Evolutionary conservation across 2,329 filamentous ascomycete species (phyloP).

Genomic region (Fusarium tjaetaba): DNA sequence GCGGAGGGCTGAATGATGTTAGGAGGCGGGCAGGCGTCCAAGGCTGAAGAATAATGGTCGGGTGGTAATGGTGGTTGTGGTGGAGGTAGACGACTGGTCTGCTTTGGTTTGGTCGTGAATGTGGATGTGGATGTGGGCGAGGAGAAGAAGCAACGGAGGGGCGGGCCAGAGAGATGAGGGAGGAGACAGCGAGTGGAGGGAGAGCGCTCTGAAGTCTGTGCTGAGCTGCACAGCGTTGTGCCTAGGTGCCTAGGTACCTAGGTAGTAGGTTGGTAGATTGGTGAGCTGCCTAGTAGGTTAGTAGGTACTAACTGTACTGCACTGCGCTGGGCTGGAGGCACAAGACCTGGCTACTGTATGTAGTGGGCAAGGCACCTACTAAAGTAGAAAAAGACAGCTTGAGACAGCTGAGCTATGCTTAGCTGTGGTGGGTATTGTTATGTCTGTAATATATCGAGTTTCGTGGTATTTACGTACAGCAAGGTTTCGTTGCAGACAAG

Average conservation of each 20-base stretch:
- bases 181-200: conserved; percentile 34
- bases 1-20: conserved; percentile 25
- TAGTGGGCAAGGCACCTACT: background rate
- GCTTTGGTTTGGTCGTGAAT: conserved; percentile 19
- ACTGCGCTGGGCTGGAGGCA: conserved; percentile 15
- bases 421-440: background rate
- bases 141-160: conserved; percentile 20
- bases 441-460: background rate
- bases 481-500: conserved; percentile 9
- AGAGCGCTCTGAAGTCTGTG: conserved; percentile 33
- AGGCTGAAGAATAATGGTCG: conserved; percentile 33
- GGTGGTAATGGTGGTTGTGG: conserved; percentile 6
- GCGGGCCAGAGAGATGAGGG: conserved; percentile 37
- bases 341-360: background rate
- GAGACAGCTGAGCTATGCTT: background rate
- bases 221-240: conserved; percentile 8
- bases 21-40: conserved; percentile 31
- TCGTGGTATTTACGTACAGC: background rate
- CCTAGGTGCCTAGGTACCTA: background rate
- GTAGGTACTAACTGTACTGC: background rate
- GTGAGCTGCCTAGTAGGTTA: background rate
- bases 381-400: background rate
- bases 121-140: conserved; percentile 19
- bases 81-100: conserved; percentile 5
- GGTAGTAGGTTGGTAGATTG: background rate